phyloP scores from a whole-genome alignment of 2,329 filamentous ascomycete species.

The Ophiostoma himal-ulmi region DNA sequence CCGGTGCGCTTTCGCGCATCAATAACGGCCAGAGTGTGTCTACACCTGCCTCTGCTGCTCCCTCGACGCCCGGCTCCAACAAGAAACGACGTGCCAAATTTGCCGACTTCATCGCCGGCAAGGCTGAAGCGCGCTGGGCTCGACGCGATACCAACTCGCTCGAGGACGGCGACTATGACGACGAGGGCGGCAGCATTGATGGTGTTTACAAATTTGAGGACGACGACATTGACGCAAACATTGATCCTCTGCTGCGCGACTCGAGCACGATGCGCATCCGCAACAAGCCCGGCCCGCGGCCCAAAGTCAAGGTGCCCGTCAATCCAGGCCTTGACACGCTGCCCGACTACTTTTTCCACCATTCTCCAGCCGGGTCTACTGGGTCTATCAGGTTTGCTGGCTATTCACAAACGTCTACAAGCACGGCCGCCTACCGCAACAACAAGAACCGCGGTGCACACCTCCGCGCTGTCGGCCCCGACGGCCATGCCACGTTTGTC shows the following conservation, averaged over 20 bases:
- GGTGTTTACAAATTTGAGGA: not conserved
- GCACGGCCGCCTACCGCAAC: not conserved
- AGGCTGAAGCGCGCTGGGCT: constrained; percentile 13
- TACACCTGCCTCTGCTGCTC: not conserved
- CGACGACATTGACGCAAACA: constrained; percentile 17
- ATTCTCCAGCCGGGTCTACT: not conserved
- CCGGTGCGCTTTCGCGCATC: not conserved
- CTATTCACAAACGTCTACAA: not conserved
- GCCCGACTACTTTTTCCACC: constrained; percentile 23
- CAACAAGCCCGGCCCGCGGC: constrained; percentile 5
- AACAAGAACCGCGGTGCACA: not conserved
- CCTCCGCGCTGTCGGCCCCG: not conserved
- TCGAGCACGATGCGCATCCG: not conserved
- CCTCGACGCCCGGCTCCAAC: not conserved
- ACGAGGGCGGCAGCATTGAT: not conserved
- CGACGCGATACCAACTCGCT: not conserved
- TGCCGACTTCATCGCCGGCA: constrained; percentile 24
- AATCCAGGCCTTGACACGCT: constrained; percentile 26
- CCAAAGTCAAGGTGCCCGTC: not conserved
- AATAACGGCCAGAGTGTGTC: not conserved
- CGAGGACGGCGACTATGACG: not conserved
- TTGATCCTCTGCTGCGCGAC: constrained; percentile 20
- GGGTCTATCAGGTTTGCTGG: not conserved
- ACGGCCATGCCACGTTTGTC: constrained; percentile 3
- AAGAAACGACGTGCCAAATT: constrained; percentile 2